Evolutionary conservation across 192 early-diverging fungal species (phyloP), one percentile per base, ranked within the genome.

Genomic region (Phycomyces blakesleeanus): DNA sequence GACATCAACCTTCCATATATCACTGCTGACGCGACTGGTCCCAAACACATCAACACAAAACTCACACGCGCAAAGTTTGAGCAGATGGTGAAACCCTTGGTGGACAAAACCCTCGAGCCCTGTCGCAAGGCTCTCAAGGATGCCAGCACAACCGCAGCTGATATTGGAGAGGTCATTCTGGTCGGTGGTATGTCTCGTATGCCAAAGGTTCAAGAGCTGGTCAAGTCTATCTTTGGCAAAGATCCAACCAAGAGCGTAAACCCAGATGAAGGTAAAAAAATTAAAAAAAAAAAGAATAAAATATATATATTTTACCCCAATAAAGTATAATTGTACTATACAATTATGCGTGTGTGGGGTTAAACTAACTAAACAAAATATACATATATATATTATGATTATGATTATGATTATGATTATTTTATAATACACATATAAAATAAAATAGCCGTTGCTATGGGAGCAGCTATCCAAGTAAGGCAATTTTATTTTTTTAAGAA

Each of bases 141-240:
- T 81, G 71, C 96, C 74, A 96, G 96, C 87, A 84, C 94, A 68
- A 91, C 91, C 77, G 96, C 96, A 87, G 71, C 81, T 73, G 51
- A 78, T 55, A 86, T 98, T 66, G 78, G 94, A 64, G 94, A 98
- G 73, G 95, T 98, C 70, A 94, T 98, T 72, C 83, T 98, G 25
- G 96, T 96, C 64, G 96, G 96, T 76, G 94, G 96, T 72, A 95
- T 94, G 67, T 96, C 94, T 64, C 95, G 95, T 87, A 98, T 98
- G 81, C 95, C 95, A 83, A 96, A 94, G 86, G 87, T 98, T 73
- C 93, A 95, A 82, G 92, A 95, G 85, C 86, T 98, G 77, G 88
- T 98, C 73, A 89, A 90, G 38, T 92, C 95, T 84, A 95, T 87
- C 88, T 98, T 98, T 81, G 94, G 94, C 71, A 98, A 98, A 87